Conservation (phyloP, 441 rosid species). For the Aquilaria agallochum region DNA sequence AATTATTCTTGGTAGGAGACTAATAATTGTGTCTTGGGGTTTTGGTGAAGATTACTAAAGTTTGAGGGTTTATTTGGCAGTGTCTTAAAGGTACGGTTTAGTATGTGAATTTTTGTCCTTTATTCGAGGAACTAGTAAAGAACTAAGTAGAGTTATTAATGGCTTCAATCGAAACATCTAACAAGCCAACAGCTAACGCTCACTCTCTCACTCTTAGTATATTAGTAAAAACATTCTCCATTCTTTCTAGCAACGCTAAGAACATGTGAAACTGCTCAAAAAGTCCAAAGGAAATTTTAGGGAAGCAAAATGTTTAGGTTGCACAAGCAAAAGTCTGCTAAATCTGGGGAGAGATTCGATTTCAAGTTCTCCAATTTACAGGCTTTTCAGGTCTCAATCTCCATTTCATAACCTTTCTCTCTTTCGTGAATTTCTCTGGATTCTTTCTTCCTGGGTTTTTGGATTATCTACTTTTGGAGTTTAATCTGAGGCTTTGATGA, state of each 20-base stretch:
- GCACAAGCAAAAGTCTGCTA: slow-evolving; percentile 31
- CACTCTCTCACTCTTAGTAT: not conserved
- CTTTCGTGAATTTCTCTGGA: too few species aligned
- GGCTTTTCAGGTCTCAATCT: slow-evolving; percentile 33
- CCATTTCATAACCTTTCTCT: not conserved
- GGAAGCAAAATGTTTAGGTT: slow-evolving; percentile 33
- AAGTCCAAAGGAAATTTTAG: not conserved
- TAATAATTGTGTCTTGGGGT: too few species aligned
- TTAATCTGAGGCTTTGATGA: too few species aligned
- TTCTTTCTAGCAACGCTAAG: not conserved
- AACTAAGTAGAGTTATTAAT: too few species aligned
- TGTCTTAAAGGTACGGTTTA: too few species aligned
- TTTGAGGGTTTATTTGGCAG: too few species aligned
- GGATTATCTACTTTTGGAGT: too few species aligned
- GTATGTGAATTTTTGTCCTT: too few species aligned
- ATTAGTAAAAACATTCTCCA: not conserved
- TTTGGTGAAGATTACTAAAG: too few species aligned
- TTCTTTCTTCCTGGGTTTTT: too few species aligned
- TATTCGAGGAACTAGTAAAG: too few species aligned
- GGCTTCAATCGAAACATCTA: not conserved
- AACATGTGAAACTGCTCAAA: slow-evolving; percentile 12
- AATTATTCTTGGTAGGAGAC: too few species aligned
- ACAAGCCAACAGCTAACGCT: slow-evolving; percentile 19
- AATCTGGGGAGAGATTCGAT: slow-evolving; percentile 30
- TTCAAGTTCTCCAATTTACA: slow-evolving; percentile 42